phyloP scores from a whole-genome alignment of 352 stramenopile genomes.

The Phytophthora citricola region DNA sequence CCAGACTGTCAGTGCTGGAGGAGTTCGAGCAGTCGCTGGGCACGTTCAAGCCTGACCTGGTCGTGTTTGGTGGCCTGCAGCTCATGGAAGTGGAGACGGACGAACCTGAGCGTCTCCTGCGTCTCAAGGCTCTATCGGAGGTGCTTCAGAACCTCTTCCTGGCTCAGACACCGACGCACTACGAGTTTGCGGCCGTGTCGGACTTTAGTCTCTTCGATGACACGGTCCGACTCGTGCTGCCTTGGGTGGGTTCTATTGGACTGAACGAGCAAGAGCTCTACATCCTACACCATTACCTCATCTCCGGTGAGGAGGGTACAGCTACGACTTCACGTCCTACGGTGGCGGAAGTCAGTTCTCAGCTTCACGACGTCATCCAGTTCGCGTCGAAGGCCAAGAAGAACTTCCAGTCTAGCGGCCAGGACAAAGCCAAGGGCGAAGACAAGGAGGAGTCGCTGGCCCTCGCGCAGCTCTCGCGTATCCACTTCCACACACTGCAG shows the following conservation, averaged over 20 bases:
- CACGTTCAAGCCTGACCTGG: slow-evolving; percentile 67
- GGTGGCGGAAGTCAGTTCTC: slow-evolving; percentile 73
- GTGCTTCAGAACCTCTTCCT: slow-evolving; percentile 77
- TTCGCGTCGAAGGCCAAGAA: slow-evolving; percentile 57
- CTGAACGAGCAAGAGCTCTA: slow-evolving; percentile 88
- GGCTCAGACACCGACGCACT: slow-evolving; percentile 71
- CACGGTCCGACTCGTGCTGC: slow-evolving; percentile 78
- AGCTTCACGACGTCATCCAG: slow-evolving; percentile 76
- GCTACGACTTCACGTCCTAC: slow-evolving; percentile 80
- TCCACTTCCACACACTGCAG: slow-evolving; percentile 89
- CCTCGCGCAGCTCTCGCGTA: slow-evolving; percentile 71
- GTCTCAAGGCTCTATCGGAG: slow-evolving; percentile 68
- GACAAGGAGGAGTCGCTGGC: slow-evolving; percentile 44
- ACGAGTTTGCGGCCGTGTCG: slow-evolving; percentile 85
- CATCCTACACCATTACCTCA: slow-evolving; percentile 83
- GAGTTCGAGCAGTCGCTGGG: slow-evolving; percentile 74
- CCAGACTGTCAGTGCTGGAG: slow-evolving; percentile 77
- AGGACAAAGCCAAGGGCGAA: slow-evolving; percentile 18
- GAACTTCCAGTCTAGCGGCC: slow-evolving; percentile 42
- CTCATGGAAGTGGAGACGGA: slow-evolving; percentile 87
- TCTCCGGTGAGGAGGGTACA: slow-evolving; percentile 74
- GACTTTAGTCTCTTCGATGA: slow-evolving; percentile 88
- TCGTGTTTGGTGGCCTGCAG: slow-evolving; percentile 84
- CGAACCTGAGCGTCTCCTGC: slow-evolving; percentile 50
- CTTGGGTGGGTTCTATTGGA: slow-evolving; percentile 81